These are phyloP conservation scores for Geotrichum candidum DNA, from an alignment of 1,139 yeast genomes.

Conservation along the genomic window DNA sequence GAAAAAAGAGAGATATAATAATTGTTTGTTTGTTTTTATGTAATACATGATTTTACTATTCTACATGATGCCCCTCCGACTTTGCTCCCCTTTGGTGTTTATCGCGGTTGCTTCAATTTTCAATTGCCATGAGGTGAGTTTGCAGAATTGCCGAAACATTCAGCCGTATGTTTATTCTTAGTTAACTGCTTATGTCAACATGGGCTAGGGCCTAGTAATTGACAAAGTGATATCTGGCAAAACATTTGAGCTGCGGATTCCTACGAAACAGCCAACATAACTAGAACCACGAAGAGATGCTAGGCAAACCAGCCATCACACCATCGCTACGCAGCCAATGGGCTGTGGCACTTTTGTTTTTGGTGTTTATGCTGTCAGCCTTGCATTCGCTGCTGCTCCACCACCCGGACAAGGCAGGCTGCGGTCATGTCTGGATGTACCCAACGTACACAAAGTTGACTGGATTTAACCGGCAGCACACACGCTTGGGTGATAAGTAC, in stretches of 20 bases:
- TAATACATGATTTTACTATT: neutral
- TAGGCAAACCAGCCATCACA: constrained; percentile 1
- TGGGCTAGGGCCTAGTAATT: neutral
- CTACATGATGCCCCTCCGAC: neutral
- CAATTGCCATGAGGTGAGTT: neutral
- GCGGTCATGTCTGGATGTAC: constrained; percentile 22
- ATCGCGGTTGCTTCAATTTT: neutral
- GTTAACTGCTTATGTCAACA: neutral
- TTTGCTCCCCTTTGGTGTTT: neutral
- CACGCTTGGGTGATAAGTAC: constrained; percentile 72
- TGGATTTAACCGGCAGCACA: constrained; percentile 66
- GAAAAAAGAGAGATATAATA: neutral
- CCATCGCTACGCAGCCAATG: constrained; percentile 6
- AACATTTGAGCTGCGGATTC: neutral
- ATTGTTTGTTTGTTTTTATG: neutral
- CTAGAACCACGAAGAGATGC: neutral
- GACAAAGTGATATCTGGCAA: neutral
- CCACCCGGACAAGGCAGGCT: constrained; percentile 21
- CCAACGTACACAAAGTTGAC: constrained; percentile 39
- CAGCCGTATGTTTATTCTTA: neutral
- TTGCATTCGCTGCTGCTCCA: constrained; percentile 14
- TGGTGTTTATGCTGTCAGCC: constrained; percentile 9
- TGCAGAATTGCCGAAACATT: neutral
- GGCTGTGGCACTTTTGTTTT: neutral
- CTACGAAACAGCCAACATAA: neutral